A percentile compares a stretch with the other conserved stretches of the same genome.
phyloP scores from a whole-genome alignment of 352 stramenopile genomes.

The Thraustochytrium sp. region DNA sequence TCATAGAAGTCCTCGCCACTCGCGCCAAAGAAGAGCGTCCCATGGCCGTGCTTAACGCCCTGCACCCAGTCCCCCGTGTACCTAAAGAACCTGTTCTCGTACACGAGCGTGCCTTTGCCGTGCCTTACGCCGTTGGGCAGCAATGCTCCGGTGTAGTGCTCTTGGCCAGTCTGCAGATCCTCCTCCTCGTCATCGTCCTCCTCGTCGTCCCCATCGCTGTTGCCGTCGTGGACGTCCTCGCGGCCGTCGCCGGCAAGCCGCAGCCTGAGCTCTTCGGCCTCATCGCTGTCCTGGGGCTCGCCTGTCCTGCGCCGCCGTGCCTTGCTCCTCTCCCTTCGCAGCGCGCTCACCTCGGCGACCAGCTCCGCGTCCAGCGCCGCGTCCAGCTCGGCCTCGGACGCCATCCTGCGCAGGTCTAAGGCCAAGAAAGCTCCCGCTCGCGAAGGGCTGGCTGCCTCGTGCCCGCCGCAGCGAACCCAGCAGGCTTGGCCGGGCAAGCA shows the following conservation, averaged over 20 bases:
- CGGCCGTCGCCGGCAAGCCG: too few species aligned
- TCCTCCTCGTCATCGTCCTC: neutral
- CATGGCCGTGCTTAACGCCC: conserved; percentile 67
- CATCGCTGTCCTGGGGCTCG: too few species aligned
- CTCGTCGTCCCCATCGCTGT: neutral
- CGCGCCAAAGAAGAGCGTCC: conserved; percentile 50
- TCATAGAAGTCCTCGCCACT: conserved; percentile 51
- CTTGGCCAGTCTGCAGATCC: neutral
- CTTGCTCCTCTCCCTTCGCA: too few species aligned
- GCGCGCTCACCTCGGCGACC: too few species aligned
- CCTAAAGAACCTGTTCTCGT: conserved; percentile 54
- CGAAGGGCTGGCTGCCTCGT: too few species aligned
- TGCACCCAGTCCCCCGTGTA: conserved; percentile 58
- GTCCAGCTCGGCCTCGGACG: too few species aligned
- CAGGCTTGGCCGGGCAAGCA: too few species aligned
- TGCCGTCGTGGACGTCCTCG: neutral
- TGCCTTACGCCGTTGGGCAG: neutral
- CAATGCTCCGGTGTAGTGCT: conserved; percentile 15
- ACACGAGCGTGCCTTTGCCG: conserved; percentile 52
- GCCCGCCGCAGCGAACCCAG: too few species aligned
- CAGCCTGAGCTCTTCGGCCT: neutral
- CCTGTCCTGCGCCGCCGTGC: too few species aligned
- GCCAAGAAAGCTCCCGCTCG: too few species aligned
- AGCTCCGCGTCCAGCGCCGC: too few species aligned
- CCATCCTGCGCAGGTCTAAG: too few species aligned